Percentiles rank a stretch among this genome's conserved stretches.
Conservation (phyloP, 495 filamentous ascomycete genomes). For the Penicillium steckii region DNA sequence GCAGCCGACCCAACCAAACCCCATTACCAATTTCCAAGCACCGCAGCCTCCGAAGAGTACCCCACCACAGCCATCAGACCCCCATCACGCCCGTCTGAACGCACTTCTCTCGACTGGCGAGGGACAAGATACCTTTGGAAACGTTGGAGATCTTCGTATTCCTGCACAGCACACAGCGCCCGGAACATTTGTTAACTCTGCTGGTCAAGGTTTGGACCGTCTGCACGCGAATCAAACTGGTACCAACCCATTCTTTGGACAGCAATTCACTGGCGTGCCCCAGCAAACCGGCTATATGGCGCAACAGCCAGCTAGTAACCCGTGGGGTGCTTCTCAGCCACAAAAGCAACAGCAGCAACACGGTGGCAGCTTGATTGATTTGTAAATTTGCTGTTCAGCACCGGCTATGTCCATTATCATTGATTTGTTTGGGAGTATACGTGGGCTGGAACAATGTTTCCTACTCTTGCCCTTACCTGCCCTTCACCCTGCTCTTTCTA, state of each 20-base stretch:
- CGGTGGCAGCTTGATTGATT: constrained; percentile 86
- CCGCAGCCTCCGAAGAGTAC: constrained; percentile 47
- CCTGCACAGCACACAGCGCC: constrained; percentile 96
- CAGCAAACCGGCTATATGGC: constrained; percentile 46
- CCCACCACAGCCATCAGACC: constrained; percentile 52
- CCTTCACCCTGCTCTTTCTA: not conserved
- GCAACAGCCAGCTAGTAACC: constrained; percentile 58
- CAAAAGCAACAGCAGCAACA: constrained; percentile 57
- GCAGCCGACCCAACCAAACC: constrained; percentile 30
- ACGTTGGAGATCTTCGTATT: constrained; percentile 90
- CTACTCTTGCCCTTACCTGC: not conserved
- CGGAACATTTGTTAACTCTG: constrained; percentile 94
- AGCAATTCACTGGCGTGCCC: constrained; percentile 69
- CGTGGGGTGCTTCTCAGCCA: constrained; percentile 55
- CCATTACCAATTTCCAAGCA: constrained; percentile 52
- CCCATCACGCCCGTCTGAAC: constrained; percentile 85
- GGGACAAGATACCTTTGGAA: constrained; percentile 95
- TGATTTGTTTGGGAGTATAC: not conserved
- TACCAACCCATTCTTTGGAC: constrained; percentile 86
- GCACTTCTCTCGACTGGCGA: constrained; percentile 84
- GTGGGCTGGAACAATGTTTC: not conserved
- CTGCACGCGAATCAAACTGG: constrained; percentile 74
- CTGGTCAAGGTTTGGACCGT: constrained; percentile 71
- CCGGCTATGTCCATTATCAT: constrained; percentile 1
- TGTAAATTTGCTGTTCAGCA: constrained; percentile 49